Evolutionary conservation across 352 stramenopile genomes (phyloP).

Genomic region (Pythium phragmiticola): DNA sequence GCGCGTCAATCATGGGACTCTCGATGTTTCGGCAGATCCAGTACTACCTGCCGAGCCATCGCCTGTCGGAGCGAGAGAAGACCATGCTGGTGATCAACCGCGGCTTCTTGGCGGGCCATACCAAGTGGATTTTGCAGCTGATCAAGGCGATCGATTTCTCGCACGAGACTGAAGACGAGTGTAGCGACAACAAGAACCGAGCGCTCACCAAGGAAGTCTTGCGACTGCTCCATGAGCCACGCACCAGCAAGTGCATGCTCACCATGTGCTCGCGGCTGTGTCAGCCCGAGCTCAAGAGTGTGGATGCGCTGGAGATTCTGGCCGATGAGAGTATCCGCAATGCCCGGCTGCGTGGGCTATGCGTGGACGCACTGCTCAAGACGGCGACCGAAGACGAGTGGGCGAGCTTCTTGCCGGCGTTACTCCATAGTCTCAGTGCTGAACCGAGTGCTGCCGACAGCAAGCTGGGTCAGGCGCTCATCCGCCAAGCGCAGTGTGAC

Average conservation of each 20-base stretch:
- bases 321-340: conserved; percentile 70
- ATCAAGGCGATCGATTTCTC: conserved; percentile 82
- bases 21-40: conserved; percentile 89
- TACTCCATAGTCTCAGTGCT: conserved; percentile 72
- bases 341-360: conserved; percentile 48
- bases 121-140: conserved; percentile 84
- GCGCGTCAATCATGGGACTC: conserved; percentile 85
- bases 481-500: conserved; percentile 73
- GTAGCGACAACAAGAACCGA: conserved; percentile 24
- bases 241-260: conserved; percentile 81
- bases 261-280: conserved; percentile 86
- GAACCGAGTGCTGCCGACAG: conserved; percentile 63
- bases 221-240: conserved; percentile 56
- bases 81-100: conserved; percentile 78
- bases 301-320: conserved; percentile 79
- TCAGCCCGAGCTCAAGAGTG: conserved; percentile 65
- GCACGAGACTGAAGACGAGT: conserved; percentile 48
- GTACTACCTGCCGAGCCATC: conserved; percentile 82
- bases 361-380: conserved; percentile 60
- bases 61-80: conserved; percentile 69
- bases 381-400: conserved; percentile 78
- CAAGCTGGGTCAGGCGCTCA: conserved; percentile 64
- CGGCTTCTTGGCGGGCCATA: conserved; percentile 71
- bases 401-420: conserved; percentile 70
- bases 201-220: conserved; percentile 63